These are phyloP conservation scores for Coprinellus aureogranulatus DNA, from an alignment of 768 basidiomycete species.

Conservation along the genomic window DNA sequence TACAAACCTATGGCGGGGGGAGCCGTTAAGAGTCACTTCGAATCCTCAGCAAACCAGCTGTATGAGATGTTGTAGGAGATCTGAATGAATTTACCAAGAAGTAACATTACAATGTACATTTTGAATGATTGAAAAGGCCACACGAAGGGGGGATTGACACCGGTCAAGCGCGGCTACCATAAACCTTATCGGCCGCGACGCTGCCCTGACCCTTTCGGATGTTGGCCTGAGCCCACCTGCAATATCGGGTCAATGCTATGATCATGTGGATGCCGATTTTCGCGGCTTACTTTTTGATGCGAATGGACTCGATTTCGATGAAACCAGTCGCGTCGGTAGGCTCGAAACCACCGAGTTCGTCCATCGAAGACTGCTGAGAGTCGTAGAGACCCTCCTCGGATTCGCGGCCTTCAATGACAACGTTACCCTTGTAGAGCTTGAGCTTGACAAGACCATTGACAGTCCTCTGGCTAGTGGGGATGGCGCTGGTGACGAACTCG, in stretches of 20 bases:
- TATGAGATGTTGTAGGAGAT: no score
- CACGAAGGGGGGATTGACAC: background rate
- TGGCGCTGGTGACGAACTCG: conserved; percentile 87
- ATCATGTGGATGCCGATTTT: background rate
- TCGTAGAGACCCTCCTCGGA: conserved; percentile 95
- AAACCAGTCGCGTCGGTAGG: conserved; percentile 94
- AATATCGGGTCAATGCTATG: conserved; percentile 5
- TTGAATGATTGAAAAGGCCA: no score
- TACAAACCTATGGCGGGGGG: background rate
- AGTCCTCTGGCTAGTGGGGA: conserved; percentile 92
- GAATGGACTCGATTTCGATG: conserved; percentile 96
- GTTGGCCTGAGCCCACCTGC: conserved; percentile 85
- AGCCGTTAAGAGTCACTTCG: no score
- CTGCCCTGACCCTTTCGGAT: conserved; percentile 81
- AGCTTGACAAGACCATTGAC: conserved; percentile 92
- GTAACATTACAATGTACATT: no score
- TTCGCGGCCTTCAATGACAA: conserved; percentile 86
- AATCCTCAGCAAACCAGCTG: no score
- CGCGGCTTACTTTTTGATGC: conserved; percentile 85
- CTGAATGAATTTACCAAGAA: no score
- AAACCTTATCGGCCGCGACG: conserved; percentile 75
- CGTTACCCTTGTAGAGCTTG: conserved; percentile 95
- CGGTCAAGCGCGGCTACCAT: conserved; percentile 56
- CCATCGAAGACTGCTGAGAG: conserved; percentile 94
- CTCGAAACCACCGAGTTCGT: conserved; percentile 97